phyloP scores from a whole-genome alignment of 352 stramenopile species.

The Pythium pyrilobum region DNA sequence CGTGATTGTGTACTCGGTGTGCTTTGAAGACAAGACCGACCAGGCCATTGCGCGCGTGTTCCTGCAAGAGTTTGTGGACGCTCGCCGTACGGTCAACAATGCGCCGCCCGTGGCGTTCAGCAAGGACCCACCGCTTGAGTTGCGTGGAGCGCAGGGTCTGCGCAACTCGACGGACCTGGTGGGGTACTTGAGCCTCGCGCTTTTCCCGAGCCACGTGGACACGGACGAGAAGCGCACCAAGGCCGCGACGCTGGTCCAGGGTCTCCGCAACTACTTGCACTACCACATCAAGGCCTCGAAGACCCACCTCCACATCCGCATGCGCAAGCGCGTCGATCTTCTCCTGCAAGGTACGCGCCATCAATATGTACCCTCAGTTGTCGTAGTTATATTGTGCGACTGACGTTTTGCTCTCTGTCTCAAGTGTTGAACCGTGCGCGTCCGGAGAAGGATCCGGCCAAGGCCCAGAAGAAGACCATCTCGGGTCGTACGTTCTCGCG shows the following conservation, averaged over 20 bases:
- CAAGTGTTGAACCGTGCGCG: constrained; percentile 89
- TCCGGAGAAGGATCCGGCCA: constrained; percentile 85
- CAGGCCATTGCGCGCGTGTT: constrained; percentile 89
- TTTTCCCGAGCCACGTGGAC: constrained; percentile 90
- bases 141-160: constrained; percentile 63
- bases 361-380: background rate
- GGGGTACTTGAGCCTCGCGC: constrained; percentile 84
- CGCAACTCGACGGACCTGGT: constrained; percentile 67
- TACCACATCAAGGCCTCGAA: constrained; percentile 97
- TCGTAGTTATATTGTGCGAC: background rate
- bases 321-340: constrained; percentile 91
- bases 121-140: constrained; percentile 86
- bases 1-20: constrained; percentile 90
- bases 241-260: constrained; percentile 78
- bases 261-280: constrained; percentile 92
- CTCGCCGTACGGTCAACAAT: constrained; percentile 90
- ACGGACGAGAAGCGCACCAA: constrained; percentile 86
- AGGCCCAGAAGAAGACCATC: constrained; percentile 90
- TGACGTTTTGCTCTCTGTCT: background rate
- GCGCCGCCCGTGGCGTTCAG: constrained; percentile 90
- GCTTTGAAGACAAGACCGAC: constrained; percentile 93
- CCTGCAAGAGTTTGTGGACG: constrained; percentile 91
- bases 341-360: constrained; percentile 79
- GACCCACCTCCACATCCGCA: constrained; percentile 94
- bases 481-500: constrained; percentile 87